Evolutionary conservation across 257 asterid species (phyloP).

Genomic region (Plectranthus barbatus): DNA sequence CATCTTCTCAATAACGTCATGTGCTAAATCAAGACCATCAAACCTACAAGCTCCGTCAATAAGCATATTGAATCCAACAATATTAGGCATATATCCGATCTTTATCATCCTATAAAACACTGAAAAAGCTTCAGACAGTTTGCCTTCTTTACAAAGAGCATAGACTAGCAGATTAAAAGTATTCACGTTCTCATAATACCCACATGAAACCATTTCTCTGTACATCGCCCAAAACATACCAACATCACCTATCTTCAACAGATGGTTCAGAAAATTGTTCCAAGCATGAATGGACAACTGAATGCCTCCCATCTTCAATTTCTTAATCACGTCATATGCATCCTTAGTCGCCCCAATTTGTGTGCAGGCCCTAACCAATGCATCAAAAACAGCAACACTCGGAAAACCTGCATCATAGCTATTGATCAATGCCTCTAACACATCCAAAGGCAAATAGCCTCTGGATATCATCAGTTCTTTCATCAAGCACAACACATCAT

Average conservation of each 20-base stretch:
- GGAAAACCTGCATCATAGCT: slow-evolving; percentile 12
- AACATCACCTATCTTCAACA: slow-evolving; percentile 44
- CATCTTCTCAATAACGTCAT: slow-evolving; percentile 39
- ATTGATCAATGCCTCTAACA: slow-evolving; percentile 39
- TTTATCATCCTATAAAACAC: slow-evolving; percentile 62
- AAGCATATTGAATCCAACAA: slow-evolving; percentile 61
- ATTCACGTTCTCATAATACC: slow-evolving; percentile 55
- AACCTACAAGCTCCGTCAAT: slow-evolving; percentile 63
- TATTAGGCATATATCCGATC: slow-evolving; percentile 54
- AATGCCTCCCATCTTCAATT: slow-evolving; percentile 26
- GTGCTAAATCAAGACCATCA: slow-evolving; percentile 43
- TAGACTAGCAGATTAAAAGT: slow-evolving; percentile 56
- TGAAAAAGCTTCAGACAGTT: slow-evolving; percentile 49
- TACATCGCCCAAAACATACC: slow-evolving; percentile 50
- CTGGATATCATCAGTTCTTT: slow-evolving; percentile 47
- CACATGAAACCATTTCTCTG: slow-evolving; percentile 54
- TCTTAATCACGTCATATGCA: slow-evolving; percentile 55
- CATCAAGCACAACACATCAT: slow-evolving; percentile 53
- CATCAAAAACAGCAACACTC: slow-evolving; percentile 38
- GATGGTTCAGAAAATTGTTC: slow-evolving; percentile 73
- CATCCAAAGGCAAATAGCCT: slow-evolving; percentile 48
- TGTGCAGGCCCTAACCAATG: slow-evolving; percentile 67
- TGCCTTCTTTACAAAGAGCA: slow-evolving; percentile 59
- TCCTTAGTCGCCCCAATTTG: slow-evolving; percentile 49
- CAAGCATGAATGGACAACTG: slow-evolving; percentile 60